phyloP scores from a whole-genome alignment of 495 filamentous ascomycete genomes.

The Podospora conica region DNA sequence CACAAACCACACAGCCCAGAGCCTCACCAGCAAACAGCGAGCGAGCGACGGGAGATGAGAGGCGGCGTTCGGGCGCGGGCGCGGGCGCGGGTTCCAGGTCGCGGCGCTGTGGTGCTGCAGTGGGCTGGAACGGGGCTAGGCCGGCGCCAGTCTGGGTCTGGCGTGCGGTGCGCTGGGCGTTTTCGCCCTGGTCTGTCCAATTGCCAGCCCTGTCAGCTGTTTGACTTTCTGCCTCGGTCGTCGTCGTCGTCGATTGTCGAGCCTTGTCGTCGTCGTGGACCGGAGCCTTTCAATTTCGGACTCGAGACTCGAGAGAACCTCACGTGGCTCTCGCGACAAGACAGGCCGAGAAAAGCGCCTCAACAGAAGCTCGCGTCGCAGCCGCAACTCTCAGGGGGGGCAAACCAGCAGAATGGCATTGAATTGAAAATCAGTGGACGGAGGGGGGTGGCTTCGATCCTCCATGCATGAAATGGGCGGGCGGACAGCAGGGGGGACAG shows the following conservation, averaged over 20 bases:
- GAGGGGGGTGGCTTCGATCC: background rate
- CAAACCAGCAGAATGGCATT: background rate
- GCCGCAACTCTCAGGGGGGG: background rate
- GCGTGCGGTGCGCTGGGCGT: background rate
- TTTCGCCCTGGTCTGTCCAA: background rate
- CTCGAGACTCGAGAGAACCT: background rate
- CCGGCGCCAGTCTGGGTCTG: background rate
- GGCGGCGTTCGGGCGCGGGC: background rate
- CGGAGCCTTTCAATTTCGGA: background rate
- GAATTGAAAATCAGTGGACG: background rate
- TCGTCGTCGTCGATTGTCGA: background rate
- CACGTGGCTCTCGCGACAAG: background rate
- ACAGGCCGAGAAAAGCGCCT: background rate
- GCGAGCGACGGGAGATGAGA: background rate
- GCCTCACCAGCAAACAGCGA: background rate
- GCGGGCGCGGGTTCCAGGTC: background rate
- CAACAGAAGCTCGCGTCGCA: background rate
- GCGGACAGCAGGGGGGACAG: too few species aligned
- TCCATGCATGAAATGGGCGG: background rate
- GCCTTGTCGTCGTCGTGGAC: background rate
- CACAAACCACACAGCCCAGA: too few species aligned
- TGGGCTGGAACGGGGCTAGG: background rate
- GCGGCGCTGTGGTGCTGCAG: background rate
- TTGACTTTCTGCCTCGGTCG: background rate
- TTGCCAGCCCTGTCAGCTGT: too few species aligned